Conservation (phyloP, 129 eudicot genomes). For the Deinandra increscens region DNA sequence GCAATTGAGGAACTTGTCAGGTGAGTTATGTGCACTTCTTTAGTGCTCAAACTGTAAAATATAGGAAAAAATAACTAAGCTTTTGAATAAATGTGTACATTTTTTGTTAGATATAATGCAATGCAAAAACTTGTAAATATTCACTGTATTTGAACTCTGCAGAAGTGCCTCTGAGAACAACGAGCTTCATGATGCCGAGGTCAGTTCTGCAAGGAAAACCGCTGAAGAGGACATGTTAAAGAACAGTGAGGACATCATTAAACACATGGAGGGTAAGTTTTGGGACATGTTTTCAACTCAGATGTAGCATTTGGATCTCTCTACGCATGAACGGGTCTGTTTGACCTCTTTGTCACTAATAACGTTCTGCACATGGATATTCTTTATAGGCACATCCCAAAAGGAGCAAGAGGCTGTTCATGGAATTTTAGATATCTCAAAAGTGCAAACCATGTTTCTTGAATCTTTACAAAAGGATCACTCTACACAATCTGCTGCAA, state of each 20-base stretch:
- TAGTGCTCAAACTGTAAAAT: not conserved
- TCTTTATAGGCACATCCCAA: constrained; percentile 20
- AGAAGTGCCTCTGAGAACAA: constrained; percentile 57
- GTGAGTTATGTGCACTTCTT: constrained; percentile 33
- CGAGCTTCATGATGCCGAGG: constrained; percentile 63
- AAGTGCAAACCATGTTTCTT: constrained; percentile 23
- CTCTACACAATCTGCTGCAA: constrained; percentile 24
- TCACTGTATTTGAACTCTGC: constrained; percentile 7
- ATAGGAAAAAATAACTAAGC: not conserved
- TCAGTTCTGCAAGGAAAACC: constrained; percentile 56
- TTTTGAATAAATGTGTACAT: not conserved
- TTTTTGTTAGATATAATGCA: not conserved
- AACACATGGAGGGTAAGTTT: constrained; percentile 53
- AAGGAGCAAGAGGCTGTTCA: constrained; percentile 17
- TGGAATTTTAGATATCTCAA: constrained; percentile 14
- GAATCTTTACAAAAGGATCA: constrained; percentile 29
- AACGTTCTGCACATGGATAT: not conserved
- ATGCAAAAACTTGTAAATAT: not conserved
- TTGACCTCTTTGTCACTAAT: not conserved
- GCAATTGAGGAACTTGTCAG: constrained; percentile 52
- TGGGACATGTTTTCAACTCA: not conserved
- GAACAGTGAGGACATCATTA: constrained; percentile 54
- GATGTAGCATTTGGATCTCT: not conserved
- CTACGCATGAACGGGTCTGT: not conserved
- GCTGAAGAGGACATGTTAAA: constrained; percentile 61